Evolutionary conservation across 2,329 filamentous ascomycete species (phyloP).

Genomic region (Exophiala sideris): DNA sequence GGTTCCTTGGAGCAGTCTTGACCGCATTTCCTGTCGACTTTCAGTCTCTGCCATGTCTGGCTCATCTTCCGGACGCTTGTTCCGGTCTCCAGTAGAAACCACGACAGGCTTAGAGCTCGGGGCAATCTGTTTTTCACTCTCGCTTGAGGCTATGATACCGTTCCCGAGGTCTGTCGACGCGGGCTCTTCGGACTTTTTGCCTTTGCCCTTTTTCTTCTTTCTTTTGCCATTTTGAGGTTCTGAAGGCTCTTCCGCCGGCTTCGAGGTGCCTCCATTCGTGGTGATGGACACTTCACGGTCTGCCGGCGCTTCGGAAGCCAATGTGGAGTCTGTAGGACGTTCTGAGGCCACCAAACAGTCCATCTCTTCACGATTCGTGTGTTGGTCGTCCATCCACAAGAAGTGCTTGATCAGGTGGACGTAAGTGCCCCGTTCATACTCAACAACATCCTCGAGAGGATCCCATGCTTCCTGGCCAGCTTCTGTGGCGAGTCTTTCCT

Average conservation of each 20-base stretch:
- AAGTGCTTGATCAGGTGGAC: slow-evolving; percentile 47
- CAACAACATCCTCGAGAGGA: slow-evolving; percentile 36
- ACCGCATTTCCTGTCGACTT: slow-evolving; percentile 39
- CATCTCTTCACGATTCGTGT: not conserved
- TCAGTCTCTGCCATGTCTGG: slow-evolving; percentile 44
- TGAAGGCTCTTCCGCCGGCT: too few species aligned
- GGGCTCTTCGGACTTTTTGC: not conserved
- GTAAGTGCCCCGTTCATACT: slow-evolving; percentile 45
- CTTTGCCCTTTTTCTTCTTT: too few species aligned
- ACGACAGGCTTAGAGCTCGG: slow-evolving; percentile 13
- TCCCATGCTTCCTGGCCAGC: too few species aligned
- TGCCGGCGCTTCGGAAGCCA: too few species aligned
- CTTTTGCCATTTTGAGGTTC: too few species aligned
- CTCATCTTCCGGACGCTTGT: slow-evolving; percentile 30
- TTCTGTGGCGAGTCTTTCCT: too few species aligned
- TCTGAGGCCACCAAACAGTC: too few species aligned
- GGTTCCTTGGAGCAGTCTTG: slow-evolving; percentile 41
- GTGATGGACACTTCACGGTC: too few species aligned
- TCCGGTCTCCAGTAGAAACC: slow-evolving; percentile 37
- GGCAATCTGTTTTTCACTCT: not conserved
- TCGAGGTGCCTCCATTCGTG: too few species aligned
- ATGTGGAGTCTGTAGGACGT: too few species aligned
- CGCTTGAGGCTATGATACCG: not conserved
- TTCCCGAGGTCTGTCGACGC: slow-evolving; percentile 45
- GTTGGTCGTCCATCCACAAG: slow-evolving; percentile 38